A percentile compares a stretch with the other conserved stretches of the same genome.
These are phyloP conservation scores for Yarrowia sp. DNA, from an alignment of 805 yeast species.

Conservation along the genomic window DNA sequence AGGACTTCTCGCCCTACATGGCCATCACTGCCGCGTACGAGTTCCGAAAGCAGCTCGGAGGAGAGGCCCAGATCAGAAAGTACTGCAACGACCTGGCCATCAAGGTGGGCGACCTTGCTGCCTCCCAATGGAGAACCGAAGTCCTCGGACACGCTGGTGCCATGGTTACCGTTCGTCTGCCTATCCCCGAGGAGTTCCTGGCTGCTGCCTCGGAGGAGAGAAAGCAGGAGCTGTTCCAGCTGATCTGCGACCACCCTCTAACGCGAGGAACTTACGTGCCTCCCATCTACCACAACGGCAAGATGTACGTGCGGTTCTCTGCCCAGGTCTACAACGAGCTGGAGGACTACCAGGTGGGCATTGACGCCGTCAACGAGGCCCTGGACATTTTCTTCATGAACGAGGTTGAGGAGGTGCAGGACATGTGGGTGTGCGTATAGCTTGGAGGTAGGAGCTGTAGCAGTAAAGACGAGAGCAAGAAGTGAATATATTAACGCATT, in stretches of 20 bases:
- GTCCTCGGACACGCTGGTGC: conserved; percentile 43
- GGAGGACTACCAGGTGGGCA: conserved; percentile 52
- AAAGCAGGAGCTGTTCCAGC: conserved; percentile 28
- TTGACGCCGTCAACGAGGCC: conserved; percentile 42
- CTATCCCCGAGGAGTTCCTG: conserved; percentile 34
- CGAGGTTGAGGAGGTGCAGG: conserved; percentile 10
- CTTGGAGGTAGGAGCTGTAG: not conserved
- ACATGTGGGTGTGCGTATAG: conserved; percentile 13
- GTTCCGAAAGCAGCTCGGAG: conserved; percentile 58
- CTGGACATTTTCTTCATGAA: conserved; percentile 33
- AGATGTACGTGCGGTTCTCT: conserved; percentile 51
- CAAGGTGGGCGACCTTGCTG: conserved; percentile 44
- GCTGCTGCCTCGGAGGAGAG: conserved; percentile 29
- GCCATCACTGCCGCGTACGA: conserved; percentile 50
- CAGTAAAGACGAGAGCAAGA: not conserved
- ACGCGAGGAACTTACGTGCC: conserved; percentile 50
- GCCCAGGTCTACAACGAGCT: conserved; percentile 61
- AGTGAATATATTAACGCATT: not conserved
- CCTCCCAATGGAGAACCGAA: conserved; percentile 44
- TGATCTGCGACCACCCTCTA: conserved; percentile 27
- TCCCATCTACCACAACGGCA: conserved; percentile 44
- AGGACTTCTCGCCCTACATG: conserved; percentile 45
- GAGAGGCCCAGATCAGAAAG: conserved; percentile 50
- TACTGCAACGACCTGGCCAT: conserved; percentile 50
- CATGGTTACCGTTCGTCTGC: conserved; percentile 48